A percentile compares a stretch with the other conserved stretches of the same genome.
These are phyloP conservation scores for Acanthamoeba culbertsoni DNA, from an alignment of 208 protist genomes.

Conservation along the genomic window DNA sequence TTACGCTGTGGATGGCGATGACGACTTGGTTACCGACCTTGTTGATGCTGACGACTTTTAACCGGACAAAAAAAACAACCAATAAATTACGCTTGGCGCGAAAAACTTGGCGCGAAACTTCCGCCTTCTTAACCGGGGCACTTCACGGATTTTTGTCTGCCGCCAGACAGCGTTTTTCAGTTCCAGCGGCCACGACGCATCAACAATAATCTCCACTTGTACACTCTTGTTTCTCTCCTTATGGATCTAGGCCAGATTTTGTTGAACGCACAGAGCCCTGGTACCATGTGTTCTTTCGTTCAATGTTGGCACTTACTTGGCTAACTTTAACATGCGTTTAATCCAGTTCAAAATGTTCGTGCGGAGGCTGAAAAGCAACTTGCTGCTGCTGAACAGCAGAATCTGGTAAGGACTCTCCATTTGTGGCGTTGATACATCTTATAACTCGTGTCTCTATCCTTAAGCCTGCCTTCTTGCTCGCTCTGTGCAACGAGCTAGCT, in stretches of 20 bases:
- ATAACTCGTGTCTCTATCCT: background rate
- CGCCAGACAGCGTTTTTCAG: no score
- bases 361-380: slow-evolving; percentile 41
- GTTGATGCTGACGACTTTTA: no score
- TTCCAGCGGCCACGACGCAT: background rate
- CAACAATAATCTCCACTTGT: background rate
- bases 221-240: background rate
- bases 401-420: background rate
- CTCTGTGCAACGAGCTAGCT: slow-evolving; percentile 89
- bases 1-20: no score
- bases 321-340: background rate
- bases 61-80: no score
- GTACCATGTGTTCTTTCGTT: background rate
- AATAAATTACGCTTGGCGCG: no score
- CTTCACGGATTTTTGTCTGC: no score
- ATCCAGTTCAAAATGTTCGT: background rate
- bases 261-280: slow-evolving; percentile 40
- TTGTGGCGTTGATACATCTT: background rate
- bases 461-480: slow-evolving; percentile 86
- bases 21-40: no score
- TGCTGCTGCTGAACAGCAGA: slow-evolving; percentile 13
- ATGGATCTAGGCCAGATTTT: slow-evolving; percentile 55
- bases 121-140: no score
- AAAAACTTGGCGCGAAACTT: no score
- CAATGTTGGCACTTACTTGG: background rate